Percentiles rank a stretch among this genome's conserved stretches.
Evolutionary conservation across 2,329 filamentous ascomycete species (phyloP).

Genomic region (Kalmusia sp.): DNA sequence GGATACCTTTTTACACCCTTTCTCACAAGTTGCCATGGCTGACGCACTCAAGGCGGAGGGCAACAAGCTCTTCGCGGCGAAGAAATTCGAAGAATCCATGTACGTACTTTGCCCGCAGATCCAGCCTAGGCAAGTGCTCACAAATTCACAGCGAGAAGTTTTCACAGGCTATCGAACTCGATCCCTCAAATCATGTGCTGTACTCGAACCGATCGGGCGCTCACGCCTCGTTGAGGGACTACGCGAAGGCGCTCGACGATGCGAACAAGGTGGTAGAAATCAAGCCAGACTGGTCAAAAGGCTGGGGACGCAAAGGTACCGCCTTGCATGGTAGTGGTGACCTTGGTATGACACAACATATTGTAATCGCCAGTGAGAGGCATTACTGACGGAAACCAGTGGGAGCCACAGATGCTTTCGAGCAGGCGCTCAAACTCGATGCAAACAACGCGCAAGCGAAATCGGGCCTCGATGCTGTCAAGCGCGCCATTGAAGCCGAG

Average conservation of each 20-base stretch:
- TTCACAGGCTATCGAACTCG: conserved; percentile 86
- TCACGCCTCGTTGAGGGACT: conserved; percentile 89
- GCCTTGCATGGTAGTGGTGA: conserved; percentile 89
- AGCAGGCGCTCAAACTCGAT: conserved; percentile 92
- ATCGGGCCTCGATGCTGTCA: conserved; percentile 81
- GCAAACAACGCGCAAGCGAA: conserved; percentile 92
- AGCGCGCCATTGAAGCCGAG: conserved; percentile 86
- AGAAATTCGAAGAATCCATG: conserved; percentile 96
- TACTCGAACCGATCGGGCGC: conserved; percentile 95
- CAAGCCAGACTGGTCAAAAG: conserved; percentile 98
- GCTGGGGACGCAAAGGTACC: conserved; percentile 91
- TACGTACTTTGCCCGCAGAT: conserved; percentile 63
- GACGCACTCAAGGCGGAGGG: conserved; percentile 93
- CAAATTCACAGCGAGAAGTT: conserved; percentile 78
- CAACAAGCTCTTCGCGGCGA: conserved; percentile 97
- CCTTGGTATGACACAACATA: conserved; percentile 59
- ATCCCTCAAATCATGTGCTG: conserved; percentile 91
- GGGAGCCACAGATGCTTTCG: conserved; percentile 86
- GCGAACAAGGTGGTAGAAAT: conserved; percentile 92
- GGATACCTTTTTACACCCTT: not conserved
- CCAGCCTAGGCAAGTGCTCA: conserved; percentile 20
- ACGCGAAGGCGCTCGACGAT: conserved; percentile 82
- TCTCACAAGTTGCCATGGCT: conserved; percentile 58
- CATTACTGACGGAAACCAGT: conserved; percentile 52
- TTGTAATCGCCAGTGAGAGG: no score